A percentile compares a stretch with the other conserved stretches of the same genome.
phyloP scores from a whole-genome alignment of 805 yeast species.

The Candida parachauliodes region DNA sequence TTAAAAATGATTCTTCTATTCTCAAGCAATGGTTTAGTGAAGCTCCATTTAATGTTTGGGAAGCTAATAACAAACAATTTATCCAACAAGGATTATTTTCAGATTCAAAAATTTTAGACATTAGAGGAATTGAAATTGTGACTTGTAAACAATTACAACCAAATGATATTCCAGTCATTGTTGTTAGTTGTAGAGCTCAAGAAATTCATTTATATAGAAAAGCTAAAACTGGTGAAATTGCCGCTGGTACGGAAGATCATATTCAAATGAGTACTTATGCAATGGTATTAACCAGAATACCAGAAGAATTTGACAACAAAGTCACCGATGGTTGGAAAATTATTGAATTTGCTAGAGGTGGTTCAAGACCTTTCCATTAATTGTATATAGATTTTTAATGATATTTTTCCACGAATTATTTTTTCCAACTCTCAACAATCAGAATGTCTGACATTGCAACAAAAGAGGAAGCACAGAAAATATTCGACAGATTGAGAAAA shows the following conservation, averaged over 20 bases:
- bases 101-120: conserved; percentile 88
- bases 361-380: conserved; percentile 71
- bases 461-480: conserved; percentile 63
- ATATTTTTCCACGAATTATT: not conserved
- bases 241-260: conserved; percentile 94
- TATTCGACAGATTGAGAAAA: conserved; percentile 61
- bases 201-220: conserved; percentile 88
- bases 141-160: conserved; percentile 87
- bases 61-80: conserved; percentile 88
- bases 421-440: conserved; percentile 4
- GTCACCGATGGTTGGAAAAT: conserved; percentile 98
- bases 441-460: conserved; percentile 52
- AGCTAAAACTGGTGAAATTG: conserved; percentile 87
- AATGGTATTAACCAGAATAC: conserved; percentile 88
- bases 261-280: conserved; percentile 93
- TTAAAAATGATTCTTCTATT: conserved; percentile 80
- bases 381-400: conserved; percentile 5
- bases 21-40: conserved; percentile 92
- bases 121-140: conserved; percentile 90
- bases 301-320: conserved; percentile 85
- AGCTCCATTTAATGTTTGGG: conserved; percentile 93
- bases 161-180: conserved; percentile 86
- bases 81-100: conserved; percentile 87
- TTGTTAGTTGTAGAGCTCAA: conserved; percentile 94
- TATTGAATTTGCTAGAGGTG: conserved; percentile 90